Evolutionary conservation across 2,329 filamentous ascomycete species (phyloP), one percentile per base, ranked within the genome.

Genomic region (Alternaria sp.): DNA sequence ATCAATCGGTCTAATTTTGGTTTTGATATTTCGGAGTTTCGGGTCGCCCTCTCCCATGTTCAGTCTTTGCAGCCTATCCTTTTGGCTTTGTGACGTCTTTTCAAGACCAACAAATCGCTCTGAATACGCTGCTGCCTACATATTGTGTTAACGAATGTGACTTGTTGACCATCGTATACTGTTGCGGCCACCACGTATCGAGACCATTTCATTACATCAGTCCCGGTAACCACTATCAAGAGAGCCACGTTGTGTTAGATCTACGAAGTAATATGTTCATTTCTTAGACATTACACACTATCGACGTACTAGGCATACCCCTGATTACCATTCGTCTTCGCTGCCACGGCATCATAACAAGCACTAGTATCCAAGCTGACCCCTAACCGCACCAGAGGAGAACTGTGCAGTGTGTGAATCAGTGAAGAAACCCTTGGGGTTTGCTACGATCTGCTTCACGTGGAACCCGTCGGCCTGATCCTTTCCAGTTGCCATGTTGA

Each of bases 381-480:
- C 85, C 57, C 85, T 78, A 34, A 85, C 80, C 51, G 84, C 85
- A 59, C 85, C 85, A 30, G 83, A 79, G 7, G 83, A 73, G 34
- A 81, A 84, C 26, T 79, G 69, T 63, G 72, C 80, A 6, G 84
- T 84, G 75, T 87, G 85, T 2, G 82, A 78, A 66, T 87, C 85
- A 38, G 83, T 79, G 69, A 86, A 86, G 80, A 86, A 87, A 12
- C 67, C 78, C 6, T 65, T 61, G 0, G 85, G 84, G 67, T 86
- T 81, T 34, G 75, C 74, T 73, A 86, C 83, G 51, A 87, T 86
- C 76, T 84, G 74, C 39, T 68, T 68, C 41, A 87, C 80, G 20
- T 78, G 78, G 74, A 87, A 87, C 4, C 81, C 82, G 18, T 67
- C 75, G 16, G 80, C 83, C 16, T 81, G 81, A 62, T 85, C 83